Base-by-base conservation (phyloP, 1,139 yeast species). In the Yamadazyma kanchanaburiensis region DNA sequence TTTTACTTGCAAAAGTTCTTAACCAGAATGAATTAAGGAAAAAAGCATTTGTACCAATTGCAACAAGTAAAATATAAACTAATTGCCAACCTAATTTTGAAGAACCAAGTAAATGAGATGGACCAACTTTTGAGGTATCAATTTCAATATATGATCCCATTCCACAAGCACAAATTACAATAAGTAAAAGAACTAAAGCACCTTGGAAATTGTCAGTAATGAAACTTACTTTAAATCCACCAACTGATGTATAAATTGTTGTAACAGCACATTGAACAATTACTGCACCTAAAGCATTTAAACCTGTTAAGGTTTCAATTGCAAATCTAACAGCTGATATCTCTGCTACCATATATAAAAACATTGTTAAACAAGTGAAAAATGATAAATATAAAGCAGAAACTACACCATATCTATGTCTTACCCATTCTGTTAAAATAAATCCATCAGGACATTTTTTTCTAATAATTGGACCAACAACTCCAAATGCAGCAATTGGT, bases 1-100 rank as follows among this genome's bases (percentile, higher is more conserved):
- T 64, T 40, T 77, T 75, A 11, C 95, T 81, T 4, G 97, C 95
- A 64, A 89, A 89, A 0, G 97, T 84, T 50, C 97, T 71, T 42
- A 89, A 64, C 97, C 97, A 89, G 54, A 88, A 88, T 0, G 95
- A 95, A 21, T 95, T 77, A 72, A 89, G 65, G 55, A 89, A 88
- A 49, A 89, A 78, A 51, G 87, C 96, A 48, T 89, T 89, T 24
- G 96, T 85, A 30, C 87, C 73, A 50, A 89, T 82, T 17, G 96
- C 96, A 25, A 89, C 81, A 8, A 83, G 74, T 38, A 89, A 64
- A 41, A 89, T 88, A 55, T 87, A 89, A 24, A 88, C 58, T 43
- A 89, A 70, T 65, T 88, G 94, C 94, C 95, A 88, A 11, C 96
- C 95, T 27, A 88, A 64, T 43, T 74, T 72, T 48, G 78, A 80